These are phyloP conservation scores for Parasarocladium wereldwijsianum DNA, from an alignment of 2,329 filamentous ascomycete genomes.

Conservation along the genomic window DNA sequence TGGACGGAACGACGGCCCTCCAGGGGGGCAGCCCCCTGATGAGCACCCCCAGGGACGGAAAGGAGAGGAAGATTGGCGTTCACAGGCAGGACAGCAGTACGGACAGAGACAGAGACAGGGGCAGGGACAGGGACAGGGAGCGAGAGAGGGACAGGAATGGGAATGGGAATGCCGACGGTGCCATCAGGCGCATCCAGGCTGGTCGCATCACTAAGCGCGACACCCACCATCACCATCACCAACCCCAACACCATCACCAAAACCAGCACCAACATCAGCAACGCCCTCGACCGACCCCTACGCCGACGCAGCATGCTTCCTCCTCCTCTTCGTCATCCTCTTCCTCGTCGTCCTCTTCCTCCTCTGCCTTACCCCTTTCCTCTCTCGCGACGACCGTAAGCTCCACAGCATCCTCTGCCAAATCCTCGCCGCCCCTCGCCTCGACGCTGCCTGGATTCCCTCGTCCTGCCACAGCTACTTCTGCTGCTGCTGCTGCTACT, in stretches of 20 bases:
- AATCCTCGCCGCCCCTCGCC: not conserved
- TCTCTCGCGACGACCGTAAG: slow-evolving; percentile 6
- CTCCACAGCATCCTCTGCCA: not conserved
- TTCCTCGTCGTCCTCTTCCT: slow-evolving; percentile 4
- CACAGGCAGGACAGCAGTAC: slow-evolving; percentile 5
- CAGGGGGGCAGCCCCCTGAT: too few species aligned
- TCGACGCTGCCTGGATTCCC: not conserved
- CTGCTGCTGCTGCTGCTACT: not conserved
- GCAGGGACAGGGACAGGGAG: slow-evolving; percentile 8
- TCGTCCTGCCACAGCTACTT: not conserved
- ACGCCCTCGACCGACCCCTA: slow-evolving; percentile 2
- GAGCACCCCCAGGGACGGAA: too few species aligned
- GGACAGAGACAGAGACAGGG: slow-evolving; percentile 11
- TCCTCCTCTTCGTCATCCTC: slow-evolving; percentile 1
- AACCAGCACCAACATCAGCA: not conserved
- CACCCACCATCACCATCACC: slow-evolving; percentile 4
- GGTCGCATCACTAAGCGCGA: slow-evolving; percentile 12
- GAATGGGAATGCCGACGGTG: not conserved
- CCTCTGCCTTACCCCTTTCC: slow-evolving; percentile 6
- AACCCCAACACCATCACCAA: slow-evolving; percentile 2
- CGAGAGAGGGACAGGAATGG: not conserved
- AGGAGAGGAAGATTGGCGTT: too few species aligned
- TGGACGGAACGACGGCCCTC: slow-evolving; percentile 3
- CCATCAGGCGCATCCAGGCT: slow-evolving; percentile 7
- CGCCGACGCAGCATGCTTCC: not conserved